Conservation (phyloP, 2,329 filamentous ascomycete species). For the Pestalotiopsis sp. region DNA sequence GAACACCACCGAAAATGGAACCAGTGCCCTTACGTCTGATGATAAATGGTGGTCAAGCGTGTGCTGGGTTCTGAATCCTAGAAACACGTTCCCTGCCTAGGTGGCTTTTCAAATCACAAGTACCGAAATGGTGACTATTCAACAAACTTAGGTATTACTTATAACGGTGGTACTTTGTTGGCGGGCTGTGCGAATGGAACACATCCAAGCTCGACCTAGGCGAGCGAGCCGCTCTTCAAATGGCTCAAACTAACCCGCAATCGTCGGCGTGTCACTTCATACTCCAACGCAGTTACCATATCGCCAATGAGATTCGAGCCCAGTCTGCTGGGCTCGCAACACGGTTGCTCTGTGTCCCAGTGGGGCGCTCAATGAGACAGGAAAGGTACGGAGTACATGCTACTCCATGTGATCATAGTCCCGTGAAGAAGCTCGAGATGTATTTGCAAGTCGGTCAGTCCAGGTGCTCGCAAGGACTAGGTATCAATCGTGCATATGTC, state of each 20-base stretch:
- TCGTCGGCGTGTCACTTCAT: not conserved
- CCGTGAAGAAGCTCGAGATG: not conserved
- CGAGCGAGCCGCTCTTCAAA: not conserved
- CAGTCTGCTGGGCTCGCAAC: constrained; percentile 1
- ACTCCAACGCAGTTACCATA: not conserved
- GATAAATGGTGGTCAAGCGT: too few relatives aligned
- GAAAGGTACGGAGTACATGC: not conserved
- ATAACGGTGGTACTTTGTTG: not conserved
- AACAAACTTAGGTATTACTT: not conserved
- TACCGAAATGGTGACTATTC: too few relatives aligned
- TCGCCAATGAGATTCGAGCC: constrained; percentile 2
- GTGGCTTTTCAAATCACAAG: too few relatives aligned
- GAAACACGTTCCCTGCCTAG: too few relatives aligned
- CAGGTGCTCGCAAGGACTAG: not conserved
- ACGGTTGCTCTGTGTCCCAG: not conserved
- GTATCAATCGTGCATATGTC: not conserved
- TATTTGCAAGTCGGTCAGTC: not conserved
- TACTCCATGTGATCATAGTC: not conserved
- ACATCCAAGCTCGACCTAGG: not conserved
- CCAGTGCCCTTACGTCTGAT: not conserved
- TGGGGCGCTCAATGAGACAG: not conserved
- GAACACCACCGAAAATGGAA: not conserved
- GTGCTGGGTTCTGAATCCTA: too few relatives aligned
- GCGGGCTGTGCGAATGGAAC: not conserved
- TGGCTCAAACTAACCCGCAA: not conserved